Conservation (phyloP, 1,284 basidiomycete species). For the Schizophyllum amplum region DNA sequence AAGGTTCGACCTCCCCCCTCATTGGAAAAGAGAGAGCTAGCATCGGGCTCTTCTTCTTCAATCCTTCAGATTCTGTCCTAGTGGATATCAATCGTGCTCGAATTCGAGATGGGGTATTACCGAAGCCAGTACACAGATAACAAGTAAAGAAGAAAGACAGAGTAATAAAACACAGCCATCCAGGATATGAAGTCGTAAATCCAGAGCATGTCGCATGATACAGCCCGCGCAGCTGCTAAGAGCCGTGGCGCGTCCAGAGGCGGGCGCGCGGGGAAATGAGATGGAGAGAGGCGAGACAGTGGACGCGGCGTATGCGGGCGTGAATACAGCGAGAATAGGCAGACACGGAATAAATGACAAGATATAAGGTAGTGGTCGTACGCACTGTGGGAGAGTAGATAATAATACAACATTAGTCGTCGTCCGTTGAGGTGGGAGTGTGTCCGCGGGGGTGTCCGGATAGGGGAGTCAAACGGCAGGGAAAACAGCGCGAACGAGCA, state of each 20-base stretch:
- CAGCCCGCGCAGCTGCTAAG: too few relatives aligned
- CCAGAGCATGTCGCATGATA: too few relatives aligned
- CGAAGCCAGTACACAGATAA: neutral
- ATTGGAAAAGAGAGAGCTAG: too few relatives aligned
- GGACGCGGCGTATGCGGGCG: neutral
- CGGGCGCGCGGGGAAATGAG: neutral
- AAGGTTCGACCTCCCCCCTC: too few relatives aligned
- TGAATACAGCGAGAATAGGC: neutral
- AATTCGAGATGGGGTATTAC: neutral
- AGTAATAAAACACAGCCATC: neutral
- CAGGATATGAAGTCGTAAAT: neutral
- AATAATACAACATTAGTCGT: neutral
- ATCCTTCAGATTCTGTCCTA: too few relatives aligned
- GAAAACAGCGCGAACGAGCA: neutral
- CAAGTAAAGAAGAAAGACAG: neutral
- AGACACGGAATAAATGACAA: neutral
- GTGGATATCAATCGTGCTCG: neutral
- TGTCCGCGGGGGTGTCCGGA: neutral
- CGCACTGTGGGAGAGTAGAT: neutral
- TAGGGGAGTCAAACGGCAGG: neutral
- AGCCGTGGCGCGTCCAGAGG: neutral
- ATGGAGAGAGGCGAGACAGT: neutral
- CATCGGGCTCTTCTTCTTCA: too few relatives aligned
- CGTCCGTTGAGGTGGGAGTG: neutral
- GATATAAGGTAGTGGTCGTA: neutral